phyloP scores from a whole-genome alignment of 352 stramenopile species.

The Aphanomyces invadans region DNA sequence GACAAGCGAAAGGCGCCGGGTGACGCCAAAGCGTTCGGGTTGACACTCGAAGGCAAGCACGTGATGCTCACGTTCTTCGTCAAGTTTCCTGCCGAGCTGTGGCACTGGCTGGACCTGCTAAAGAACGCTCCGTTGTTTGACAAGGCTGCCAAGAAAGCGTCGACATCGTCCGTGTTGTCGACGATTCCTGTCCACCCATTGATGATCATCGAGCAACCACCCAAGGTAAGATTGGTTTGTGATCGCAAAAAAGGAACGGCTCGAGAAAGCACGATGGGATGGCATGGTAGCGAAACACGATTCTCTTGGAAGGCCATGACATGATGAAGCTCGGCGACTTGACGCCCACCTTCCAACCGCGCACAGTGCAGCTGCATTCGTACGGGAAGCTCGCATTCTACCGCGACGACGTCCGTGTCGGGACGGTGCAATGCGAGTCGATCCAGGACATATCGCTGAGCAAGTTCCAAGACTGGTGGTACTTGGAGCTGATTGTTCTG shows the following conservation, averaged over 20 bases:
- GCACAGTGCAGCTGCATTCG: conserved; percentile 69
- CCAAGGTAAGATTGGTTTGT: conserved; percentile 42
- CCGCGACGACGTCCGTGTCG: conserved; percentile 47
- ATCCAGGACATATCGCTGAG: conserved; percentile 80
- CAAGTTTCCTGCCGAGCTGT: conserved; percentile 62
- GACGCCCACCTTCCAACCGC: conserved; percentile 47
- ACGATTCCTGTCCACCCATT: conserved; percentile 79
- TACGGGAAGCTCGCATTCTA: conserved; percentile 81
- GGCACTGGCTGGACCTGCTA: conserved; percentile 78
- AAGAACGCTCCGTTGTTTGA: conserved; percentile 80
- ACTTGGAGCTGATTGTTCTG: conserved; percentile 31
- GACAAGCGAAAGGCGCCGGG: conserved; percentile 36
- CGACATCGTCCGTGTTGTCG: neutral
- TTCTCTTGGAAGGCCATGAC: conserved; percentile 56
- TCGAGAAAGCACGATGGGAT: too few species aligned
- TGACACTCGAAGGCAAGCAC: conserved; percentile 71
- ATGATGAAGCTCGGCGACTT: conserved; percentile 75
- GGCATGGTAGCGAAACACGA: conserved; percentile 26
- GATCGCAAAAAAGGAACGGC: too few species aligned
- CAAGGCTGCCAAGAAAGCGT: conserved; percentile 16
- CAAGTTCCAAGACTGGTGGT: conserved; percentile 29
- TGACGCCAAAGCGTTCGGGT: conserved; percentile 77
- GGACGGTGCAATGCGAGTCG: conserved; percentile 66
- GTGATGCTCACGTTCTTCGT: conserved; percentile 85
- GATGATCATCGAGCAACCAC: conserved; percentile 38